These are phyloP conservation scores for Ilex aquifolium DNA, from an alignment of 257 asterid species.

Conservation along the genomic window DNA sequence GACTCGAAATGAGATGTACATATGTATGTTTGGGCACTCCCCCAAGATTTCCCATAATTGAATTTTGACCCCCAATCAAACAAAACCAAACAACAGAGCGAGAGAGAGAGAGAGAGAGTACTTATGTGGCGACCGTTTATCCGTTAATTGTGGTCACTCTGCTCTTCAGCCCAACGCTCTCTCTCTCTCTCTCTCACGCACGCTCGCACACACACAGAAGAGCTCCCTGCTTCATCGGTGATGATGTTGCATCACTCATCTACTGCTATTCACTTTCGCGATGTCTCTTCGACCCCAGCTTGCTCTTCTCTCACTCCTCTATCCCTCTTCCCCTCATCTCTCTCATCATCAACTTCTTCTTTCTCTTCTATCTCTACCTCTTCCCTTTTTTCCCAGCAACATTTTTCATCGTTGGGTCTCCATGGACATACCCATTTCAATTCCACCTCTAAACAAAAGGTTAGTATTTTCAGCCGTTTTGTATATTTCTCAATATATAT, in stretches of 20 bases:
- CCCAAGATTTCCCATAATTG: too few species aligned
- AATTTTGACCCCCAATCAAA: too few species aligned
- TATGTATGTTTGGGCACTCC: too few species aligned
- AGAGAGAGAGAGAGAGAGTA: too few species aligned
- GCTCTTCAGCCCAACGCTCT: not conserved
- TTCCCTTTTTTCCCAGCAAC: not conserved
- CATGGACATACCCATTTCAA: conserved; percentile 7
- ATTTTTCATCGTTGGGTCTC: not conserved
- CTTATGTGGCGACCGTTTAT: not conserved
- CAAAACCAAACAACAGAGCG: too few species aligned
- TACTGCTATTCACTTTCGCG: conserved; percentile 1
- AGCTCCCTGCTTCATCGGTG: not conserved
- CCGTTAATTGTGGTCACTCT: not conserved
- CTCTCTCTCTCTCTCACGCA: not conserved
- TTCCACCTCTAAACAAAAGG: conserved; percentile 16
- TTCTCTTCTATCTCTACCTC: conserved; percentile 1
- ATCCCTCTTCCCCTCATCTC: conserved; percentile 1
- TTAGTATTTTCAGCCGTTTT: not conserved
- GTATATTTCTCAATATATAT: not conserved
- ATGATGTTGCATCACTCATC: not conserved
- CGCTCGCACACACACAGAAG: too few species aligned
- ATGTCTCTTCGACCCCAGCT: conserved; percentile 12
- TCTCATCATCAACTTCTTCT: conserved; percentile 1
- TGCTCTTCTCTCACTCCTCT: conserved; percentile 8
- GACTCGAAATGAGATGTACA: too few species aligned